Evolutionary conservation across 2,329 filamentous ascomycete species (phyloP).

Genomic region (Periconia macrospinosa): DNA sequence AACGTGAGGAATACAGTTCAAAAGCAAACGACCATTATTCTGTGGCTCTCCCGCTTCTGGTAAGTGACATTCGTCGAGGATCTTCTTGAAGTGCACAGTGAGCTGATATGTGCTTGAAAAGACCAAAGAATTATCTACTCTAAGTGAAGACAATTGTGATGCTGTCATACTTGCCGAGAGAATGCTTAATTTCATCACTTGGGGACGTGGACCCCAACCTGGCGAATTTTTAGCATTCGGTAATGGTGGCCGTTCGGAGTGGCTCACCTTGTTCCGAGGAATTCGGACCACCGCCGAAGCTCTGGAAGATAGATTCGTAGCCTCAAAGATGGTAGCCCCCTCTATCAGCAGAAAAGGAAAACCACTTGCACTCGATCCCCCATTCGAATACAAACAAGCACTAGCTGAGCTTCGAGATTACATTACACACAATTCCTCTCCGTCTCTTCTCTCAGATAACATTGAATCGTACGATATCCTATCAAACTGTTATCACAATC

Average conservation of each 20-base stretch:
- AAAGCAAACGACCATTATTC: constrained; percentile 26
- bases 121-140: constrained; percentile 21
- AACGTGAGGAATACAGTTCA: constrained; percentile 17
- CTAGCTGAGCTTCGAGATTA: constrained; percentile 20
- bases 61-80: constrained; percentile 3
- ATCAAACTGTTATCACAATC: constrained; percentile 21
- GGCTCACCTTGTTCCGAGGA: constrained; percentile 35
- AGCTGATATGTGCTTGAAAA: background rate
- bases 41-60: constrained; percentile 13
- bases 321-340: constrained; percentile 10
- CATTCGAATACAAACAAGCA: constrained; percentile 19
- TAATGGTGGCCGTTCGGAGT: constrained; percentile 25
- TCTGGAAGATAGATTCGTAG: constrained; percentile 7
- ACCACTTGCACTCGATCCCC: constrained; percentile 13
- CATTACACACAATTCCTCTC: constrained; percentile 5
- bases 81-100: background rate
- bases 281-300: constrained; percentile 24
- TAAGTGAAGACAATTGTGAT: constrained; percentile 23
- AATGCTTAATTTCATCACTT: constrained; percentile 27
- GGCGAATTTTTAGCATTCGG: constrained; percentile 35
- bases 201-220: constrained; percentile 26
- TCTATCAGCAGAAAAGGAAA: constrained; percentile 7
- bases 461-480: constrained; percentile 17
- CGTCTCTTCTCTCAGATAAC: constrained; percentile 6
- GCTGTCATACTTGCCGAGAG: constrained; percentile 27